phyloP scores from a whole-genome alignment of 2,329 filamentous ascomycete species.

The Blumeriella jaapii region DNA sequence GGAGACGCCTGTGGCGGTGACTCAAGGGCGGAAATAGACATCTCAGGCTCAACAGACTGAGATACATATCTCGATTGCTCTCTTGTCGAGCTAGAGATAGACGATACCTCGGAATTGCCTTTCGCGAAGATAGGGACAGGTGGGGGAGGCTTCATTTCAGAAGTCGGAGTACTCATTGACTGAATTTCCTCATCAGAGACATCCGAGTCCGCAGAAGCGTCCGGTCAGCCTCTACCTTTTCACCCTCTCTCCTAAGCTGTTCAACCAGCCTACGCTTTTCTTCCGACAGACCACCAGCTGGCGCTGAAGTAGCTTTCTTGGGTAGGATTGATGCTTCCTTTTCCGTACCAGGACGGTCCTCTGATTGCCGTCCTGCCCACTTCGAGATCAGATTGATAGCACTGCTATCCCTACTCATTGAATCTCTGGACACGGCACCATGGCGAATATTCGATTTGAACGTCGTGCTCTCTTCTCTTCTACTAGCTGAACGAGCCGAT shows the following conservation, averaged over 20 bases:
- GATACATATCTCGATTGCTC: constrained; percentile 1
- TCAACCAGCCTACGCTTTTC: constrained; percentile 21
- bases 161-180: constrained; percentile 6
- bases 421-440: constrained; percentile 13
- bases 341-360: constrained; percentile 17
- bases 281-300: constrained; percentile 15
- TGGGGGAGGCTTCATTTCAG: not conserved
- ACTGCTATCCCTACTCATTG: constrained; percentile 18
- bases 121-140: constrained; percentile 1
- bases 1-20: constrained; percentile 19
- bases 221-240: constrained; percentile 7
- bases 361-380: constrained; percentile 32
- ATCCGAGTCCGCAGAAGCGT: constrained; percentile 14
- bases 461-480: constrained; percentile 7
- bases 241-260: constrained; percentile 16
- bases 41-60: constrained; percentile 11
- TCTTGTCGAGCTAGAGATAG: not conserved
- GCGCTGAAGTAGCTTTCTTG: constrained; percentile 2
- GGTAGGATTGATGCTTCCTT: not conserved
- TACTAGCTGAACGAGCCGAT: too few species aligned
- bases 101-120: not conserved
- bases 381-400: constrained; percentile 33
- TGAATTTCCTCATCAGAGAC: constrained; percentile 14
- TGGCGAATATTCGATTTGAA: constrained; percentile 7
- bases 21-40: constrained; percentile 18